Percentiles rank a stretch among this genome's conserved stretches.
Evolutionary conservation across 73 alveolate genomes (phyloP).

Genomic region (Uronychia setigera): DNA sequence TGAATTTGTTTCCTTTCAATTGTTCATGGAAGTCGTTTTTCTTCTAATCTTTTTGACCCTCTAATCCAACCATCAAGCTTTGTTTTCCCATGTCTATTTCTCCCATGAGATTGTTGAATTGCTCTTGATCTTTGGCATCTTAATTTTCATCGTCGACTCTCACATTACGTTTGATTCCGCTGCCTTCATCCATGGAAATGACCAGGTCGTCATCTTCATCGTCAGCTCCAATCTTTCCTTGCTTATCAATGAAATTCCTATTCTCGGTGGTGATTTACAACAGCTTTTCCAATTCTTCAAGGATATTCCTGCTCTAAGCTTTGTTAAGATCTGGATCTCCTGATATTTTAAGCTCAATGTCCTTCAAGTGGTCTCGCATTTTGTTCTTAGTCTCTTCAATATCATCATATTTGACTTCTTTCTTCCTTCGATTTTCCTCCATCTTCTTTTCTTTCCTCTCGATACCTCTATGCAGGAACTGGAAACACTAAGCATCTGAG

Average conservation of each 20-base stretch:
- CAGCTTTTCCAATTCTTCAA: background rate
- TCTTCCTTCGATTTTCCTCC: conserved; percentile 29
- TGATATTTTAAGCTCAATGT: conserved; percentile 9
- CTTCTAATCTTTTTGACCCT: background rate
- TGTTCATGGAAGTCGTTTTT: conserved; percentile 11
- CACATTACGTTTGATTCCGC: conserved; percentile 7
- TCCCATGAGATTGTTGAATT: conserved; percentile 15
- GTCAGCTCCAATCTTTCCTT: background rate
- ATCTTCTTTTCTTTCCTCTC: conserved; percentile 11
- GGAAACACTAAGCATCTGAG: conserved; percentile 54
- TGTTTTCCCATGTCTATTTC: conserved; percentile 23
- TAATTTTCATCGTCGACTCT: background rate
- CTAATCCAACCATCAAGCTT: background rate
- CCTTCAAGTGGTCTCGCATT: conserved; percentile 18
- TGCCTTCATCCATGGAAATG: background rate
- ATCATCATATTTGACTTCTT: conserved; percentile 3
- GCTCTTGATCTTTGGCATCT: conserved; percentile 29
- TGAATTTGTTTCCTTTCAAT: background rate
- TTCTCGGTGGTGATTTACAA: background rate
- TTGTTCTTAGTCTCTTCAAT: conserved; percentile 23
- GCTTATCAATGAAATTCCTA: background rate
- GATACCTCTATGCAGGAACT: conserved; percentile 32
- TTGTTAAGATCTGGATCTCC: background rate
- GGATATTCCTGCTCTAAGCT: background rate
- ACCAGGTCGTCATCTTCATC: conserved; percentile 6